Percentiles rank a stretch among this genome's conserved stretches.
Evolutionary conservation across 345 rosid genomes (phyloP).

Genomic region (Angophora floribunda): DNA sequence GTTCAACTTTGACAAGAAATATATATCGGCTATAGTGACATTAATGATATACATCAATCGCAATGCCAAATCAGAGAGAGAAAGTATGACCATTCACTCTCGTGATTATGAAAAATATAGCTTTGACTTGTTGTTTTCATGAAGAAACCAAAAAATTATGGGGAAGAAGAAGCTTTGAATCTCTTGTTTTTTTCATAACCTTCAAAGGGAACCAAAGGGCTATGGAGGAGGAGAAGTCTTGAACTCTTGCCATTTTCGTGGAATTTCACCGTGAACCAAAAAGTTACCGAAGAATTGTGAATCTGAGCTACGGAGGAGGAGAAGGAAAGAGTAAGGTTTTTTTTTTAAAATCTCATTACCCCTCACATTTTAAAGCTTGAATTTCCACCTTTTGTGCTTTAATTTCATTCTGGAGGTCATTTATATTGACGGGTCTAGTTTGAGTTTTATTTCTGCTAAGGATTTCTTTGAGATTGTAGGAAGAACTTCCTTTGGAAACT

Average conservation of each 20-base stretch:
- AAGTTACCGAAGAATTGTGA: not conserved
- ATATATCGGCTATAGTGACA: not conserved
- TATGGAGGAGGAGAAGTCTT: no score
- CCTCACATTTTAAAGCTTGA: no score
- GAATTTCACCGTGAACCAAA: no score
- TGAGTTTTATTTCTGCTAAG: no score
- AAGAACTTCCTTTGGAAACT: no score
- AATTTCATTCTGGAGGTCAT: no score
- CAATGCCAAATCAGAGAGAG: not conserved
- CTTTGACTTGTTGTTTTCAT: not conserved
- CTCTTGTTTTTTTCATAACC: not conserved
- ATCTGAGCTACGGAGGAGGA: not conserved
- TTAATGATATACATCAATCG: not conserved
- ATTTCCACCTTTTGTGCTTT: no score
- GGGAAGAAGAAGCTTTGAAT: no score
- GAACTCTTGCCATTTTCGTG: no score
- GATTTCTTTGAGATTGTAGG: no score
- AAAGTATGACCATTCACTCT: not conserved
- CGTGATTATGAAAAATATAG: not conserved
- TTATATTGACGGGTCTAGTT: no score
- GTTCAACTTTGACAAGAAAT: not conserved
- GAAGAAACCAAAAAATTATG: not conserved
- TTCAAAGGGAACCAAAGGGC: no score
- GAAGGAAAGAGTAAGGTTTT: not conserved
- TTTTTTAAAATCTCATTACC: not conserved